Evolutionary conservation across 116 monocot genomes (phyloP), one percentile per base, ranked within the genome.

Genomic region (Papilionanthe hybrid): DNA sequence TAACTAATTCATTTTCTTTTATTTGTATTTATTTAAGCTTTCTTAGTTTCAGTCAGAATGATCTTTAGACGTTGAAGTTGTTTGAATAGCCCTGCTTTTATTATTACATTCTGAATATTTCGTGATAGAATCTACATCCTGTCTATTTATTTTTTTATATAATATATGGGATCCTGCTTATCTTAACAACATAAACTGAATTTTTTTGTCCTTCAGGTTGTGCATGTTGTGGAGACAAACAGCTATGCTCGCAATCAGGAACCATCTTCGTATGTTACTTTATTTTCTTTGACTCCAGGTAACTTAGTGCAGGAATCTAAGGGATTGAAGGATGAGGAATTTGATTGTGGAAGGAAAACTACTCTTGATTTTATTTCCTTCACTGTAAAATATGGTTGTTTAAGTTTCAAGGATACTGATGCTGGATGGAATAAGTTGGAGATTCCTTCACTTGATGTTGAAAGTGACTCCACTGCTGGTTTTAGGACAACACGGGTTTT

Each of bases 181-280:
- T 50, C 25, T 25, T 63, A 25, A 63, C 63, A 7, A 63, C 2
- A 77, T 20, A 55, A 37, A 74, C 67, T 32, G 30, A n/a, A 29
- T 75, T 48, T 27, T 53, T 28, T 29, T 77, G 11, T 77, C 0
- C n/a, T 28, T 69, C 84, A 98, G 98, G 94, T 94, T 75, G 98
- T 98, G 77, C 98, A 98, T 89, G 88, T 98, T 76, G 90, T 98
- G 72, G 93, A 98, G 63, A 80, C 91, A 72, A 79, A 78, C 49
- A 79, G 45, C 45, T 49, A 78, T 79, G 75, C 55, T 73, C 81
- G 63, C 75, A 82, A 81, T 55, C 56, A 49, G 63, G 85, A 87
- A 13, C 85, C 86, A 32, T 77, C 65, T 80, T 94, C 94, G 22
- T 90, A 84, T 83, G 79, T 98, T 85, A 87, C 92, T 71, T 78